Evolutionary conservation across 2,329 filamentous ascomycete species (phyloP), one percentile per base, ranked within the genome.

Genomic region (Zopfia rhizophila): DNA sequence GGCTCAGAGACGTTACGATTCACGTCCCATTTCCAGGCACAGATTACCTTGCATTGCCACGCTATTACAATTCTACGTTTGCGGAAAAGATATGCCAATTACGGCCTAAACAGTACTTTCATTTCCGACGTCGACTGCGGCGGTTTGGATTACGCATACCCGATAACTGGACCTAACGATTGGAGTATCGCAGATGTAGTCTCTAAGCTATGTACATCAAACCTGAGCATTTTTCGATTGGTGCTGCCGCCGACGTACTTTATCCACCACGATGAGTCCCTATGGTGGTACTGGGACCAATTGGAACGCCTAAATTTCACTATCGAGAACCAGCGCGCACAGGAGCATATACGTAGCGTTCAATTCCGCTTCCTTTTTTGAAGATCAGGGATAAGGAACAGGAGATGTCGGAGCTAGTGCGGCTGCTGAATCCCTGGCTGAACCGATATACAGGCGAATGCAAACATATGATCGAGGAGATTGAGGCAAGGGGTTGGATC

Each of bases 201-300:
- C 7, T 12, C 6, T 14, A 17, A 16, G 11, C 30, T 44, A 8
- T 16, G 22, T 2, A 36, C 13, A 5, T 6, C 22, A 4, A 21
- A 28, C 12, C 24, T 44, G 21, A 21, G 24, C 8, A 14, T 16
- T 2, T 23, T 44, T 3, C 22, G 18, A n/a, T 18, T 44, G 7
- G 40, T 44, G 11, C 17, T 44, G 16, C 22, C 40, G 18, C 40
- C 31, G 10, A 37, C 31, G 17, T 44, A 37, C 40, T 37, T 29
- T 24, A 36, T 43, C 19, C 8, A 27, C 18, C 29, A 22, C 22
- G 22, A 5, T 5, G 19, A 18, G 4, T 31, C 18, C 5, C 13
- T 41, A 14, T 14, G 14, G 4, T 36, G 40, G 31, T 29, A 37
- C 23, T 44, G 40, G 31, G 31, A 37, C 5, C 18, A 16, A 11